These are phyloP conservation scores for Apophysomyces trapeziformis DNA, from an alignment of 371 early-diverging fungal genomes.

Conservation along the genomic window DNA sequence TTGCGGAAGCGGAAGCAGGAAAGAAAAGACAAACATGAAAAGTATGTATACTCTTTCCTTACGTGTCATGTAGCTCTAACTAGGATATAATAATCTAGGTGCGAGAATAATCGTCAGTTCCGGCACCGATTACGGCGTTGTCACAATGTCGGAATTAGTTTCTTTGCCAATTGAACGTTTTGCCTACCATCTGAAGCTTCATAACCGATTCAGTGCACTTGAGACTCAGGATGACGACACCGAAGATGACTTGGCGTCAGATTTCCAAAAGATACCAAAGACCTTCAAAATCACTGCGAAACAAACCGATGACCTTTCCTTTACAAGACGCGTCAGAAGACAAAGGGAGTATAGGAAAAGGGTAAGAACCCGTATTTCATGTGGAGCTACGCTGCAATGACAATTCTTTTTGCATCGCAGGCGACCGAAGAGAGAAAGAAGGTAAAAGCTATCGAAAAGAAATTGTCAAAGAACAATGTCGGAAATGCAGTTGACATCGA, in stretches of 20 bases:
- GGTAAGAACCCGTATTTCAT: background rate
- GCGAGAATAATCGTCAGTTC: background rate
- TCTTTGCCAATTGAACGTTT: background rate
- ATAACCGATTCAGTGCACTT: background rate
- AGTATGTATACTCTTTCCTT: background rate
- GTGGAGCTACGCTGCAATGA: background rate
- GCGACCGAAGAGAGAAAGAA: background rate
- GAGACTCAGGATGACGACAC: background rate
- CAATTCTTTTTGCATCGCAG: background rate
- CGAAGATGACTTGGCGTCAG: background rate
- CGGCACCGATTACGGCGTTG: background rate
- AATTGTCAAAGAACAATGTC: background rate
- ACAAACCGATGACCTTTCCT: background rate
- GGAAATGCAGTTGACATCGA: background rate
- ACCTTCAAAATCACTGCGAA: background rate
- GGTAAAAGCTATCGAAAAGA: background rate
- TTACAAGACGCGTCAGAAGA: background rate
- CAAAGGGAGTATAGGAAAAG: background rate
- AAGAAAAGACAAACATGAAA: slow-evolving; percentile 1
- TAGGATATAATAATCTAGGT: background rate
- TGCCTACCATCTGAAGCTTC: background rate
- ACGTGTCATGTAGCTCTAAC: background rate
- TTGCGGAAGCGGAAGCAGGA: background rate
- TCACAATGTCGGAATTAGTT: background rate
- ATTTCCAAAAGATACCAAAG: background rate